These are phyloP conservation scores for Microthyrium microscopicum DNA, from an alignment of 2,329 filamentous ascomycete species.

Conservation along the genomic window DNA sequence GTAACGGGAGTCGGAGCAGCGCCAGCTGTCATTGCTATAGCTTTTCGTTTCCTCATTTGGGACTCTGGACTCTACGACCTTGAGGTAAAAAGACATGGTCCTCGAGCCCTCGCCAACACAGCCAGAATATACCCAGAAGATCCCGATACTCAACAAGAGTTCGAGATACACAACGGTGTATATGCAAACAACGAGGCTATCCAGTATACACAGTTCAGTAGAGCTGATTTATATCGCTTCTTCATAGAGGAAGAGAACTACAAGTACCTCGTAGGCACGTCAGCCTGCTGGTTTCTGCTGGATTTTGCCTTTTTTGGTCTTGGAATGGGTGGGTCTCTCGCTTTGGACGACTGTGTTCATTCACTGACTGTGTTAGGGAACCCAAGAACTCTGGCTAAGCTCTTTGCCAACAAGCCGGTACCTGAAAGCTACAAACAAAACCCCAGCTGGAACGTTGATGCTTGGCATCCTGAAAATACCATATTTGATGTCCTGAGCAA, in stretches of 20 bases:
- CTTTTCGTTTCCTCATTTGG: conserved; percentile 24
- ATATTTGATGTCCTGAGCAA: conserved; percentile 5
- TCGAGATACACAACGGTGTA: neutral
- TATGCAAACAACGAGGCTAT: neutral
- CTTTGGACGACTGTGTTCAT: too few relatives aligned
- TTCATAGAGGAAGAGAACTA: conserved; percentile 21
- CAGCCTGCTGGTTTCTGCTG: conserved; percentile 19
- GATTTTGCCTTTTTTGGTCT: conserved; percentile 22
- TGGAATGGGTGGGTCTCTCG: conserved; percentile 2
- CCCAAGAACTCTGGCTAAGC: conserved; percentile 20
- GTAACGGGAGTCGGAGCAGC: conserved; percentile 24
- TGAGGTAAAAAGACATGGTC: conserved; percentile 21
- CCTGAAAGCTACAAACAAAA: too few relatives aligned
- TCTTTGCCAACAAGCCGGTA: conserved; percentile 13
- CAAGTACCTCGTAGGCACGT: conserved; percentile 20
- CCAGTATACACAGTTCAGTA: conserved; percentile 8
- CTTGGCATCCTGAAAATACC: conserved; percentile 6
- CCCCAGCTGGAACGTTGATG: conserved; percentile 2
- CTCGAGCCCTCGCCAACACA: too few relatives aligned
- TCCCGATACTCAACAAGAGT: conserved; percentile 1
- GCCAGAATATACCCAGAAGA: too few relatives aligned
- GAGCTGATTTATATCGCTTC: conserved; percentile 12
- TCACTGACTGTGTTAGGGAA: conserved; percentile 19
- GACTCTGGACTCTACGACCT: conserved; percentile 24
- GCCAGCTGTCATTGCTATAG: conserved; percentile 21